Conservation (phyloP, 1,284 basidiomycete species). For the Stygiomarasmius scandens region DNA sequence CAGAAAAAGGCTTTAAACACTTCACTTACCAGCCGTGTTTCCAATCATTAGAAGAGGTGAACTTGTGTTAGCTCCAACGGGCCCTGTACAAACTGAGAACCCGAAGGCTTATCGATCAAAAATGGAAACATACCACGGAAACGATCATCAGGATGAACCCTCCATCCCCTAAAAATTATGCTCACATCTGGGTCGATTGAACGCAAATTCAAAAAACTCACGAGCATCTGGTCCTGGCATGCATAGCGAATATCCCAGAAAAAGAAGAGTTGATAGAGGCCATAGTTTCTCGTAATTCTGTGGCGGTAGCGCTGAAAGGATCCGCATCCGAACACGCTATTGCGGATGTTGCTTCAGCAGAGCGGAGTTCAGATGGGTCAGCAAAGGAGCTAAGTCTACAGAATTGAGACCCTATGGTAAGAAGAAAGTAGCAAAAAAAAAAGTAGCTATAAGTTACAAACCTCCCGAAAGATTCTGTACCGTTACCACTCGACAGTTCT, state of each 20-base stretch:
- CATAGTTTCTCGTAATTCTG: neutral
- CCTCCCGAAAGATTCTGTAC: conserved; percentile 29
- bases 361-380: too few relatives aligned
- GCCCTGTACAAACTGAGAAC: conserved; percentile 13
- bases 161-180: conserved; percentile 34
- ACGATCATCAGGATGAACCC: conserved; percentile 25
- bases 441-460: neutral
- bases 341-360: neutral
- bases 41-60: conserved; percentile 22
- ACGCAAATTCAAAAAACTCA: neutral
- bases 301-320: neutral
- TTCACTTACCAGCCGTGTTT: conserved; percentile 22
- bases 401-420: too few relatives aligned
- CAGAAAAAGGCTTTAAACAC: neutral
- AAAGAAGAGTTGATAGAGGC: neutral
- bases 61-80: conserved; percentile 24
- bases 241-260: neutral
- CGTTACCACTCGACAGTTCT: conserved; percentile 39
- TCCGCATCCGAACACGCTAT: neutral
- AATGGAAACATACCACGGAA: conserved; percentile 32
- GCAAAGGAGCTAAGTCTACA: too few relatives aligned
- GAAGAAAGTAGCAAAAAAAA: neutral
- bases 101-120: neutral
- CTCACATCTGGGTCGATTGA: neutral
- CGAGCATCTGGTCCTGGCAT: neutral